Base-by-base conservation (phyloP, 257 asterid genomes). In the Solanum phureja region DNA sequence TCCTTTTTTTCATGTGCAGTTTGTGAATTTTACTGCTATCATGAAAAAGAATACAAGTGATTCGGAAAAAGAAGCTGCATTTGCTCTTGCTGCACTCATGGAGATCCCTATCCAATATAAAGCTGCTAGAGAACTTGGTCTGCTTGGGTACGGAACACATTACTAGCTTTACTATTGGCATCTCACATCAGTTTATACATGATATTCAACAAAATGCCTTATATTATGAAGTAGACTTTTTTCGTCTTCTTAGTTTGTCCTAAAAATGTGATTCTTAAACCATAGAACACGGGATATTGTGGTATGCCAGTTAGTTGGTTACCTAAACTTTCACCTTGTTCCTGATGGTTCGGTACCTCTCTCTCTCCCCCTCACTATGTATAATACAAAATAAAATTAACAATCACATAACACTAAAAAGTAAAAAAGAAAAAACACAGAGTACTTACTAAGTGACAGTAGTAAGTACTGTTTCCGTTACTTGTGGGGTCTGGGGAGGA, bases 81-180 rank as follows among this genome's bases (percentile, higher is more conserved):
- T n/a, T n/a, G n/a, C n/a, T n/a, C n/a, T n/a, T n/a, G n/a, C n/a
- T n/a, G n/a, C n/a, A n/a, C n/a, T n/a, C n/a, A n/a, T n/a, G n/a
- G n/a, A n/a, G n/a, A n/a, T n/a, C n/a, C n/a, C n/a, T n/a, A n/a
- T n/a, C n/a, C n/a, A n/a, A n/a, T n/a, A n/a, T n/a, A n/a, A n/a
- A n/a, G n/a, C n/a, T n/a, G n/a, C n/a, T n/a, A n/a, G n/a, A n/a
- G n/a, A 94, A 88, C 87, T 94, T 34, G 89, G 92, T 83, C 49
- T 95, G 62, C 92, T 94, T 29, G 97, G 98, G 98, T 95, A 93
- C 14, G 91, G 46, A 83, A 56, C 82, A 87, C 84, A 87, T 86
- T 44, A 83, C 62, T 31, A 9, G 27, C 64, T 72, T 12, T 13
- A 31, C 69, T 84, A 31, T 62, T 66, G 0, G 35, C 74, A 74